Evolutionary conservation across 2,329 filamentous ascomycete species (phyloP).

Genomic region (Phialophora verrucosa): DNA sequence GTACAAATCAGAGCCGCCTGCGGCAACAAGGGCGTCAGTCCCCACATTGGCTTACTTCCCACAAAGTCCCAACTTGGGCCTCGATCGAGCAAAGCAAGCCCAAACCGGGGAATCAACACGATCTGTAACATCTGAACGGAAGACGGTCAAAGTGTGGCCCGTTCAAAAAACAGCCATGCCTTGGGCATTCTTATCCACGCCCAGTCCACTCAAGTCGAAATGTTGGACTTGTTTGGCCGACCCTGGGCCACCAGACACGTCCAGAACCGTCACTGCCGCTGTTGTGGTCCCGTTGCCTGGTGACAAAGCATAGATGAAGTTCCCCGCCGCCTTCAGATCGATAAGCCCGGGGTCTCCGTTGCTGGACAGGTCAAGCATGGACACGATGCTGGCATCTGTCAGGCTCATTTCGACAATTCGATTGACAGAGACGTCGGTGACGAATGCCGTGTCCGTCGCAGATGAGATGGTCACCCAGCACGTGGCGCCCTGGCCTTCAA

Average conservation of each 20-base stretch:
- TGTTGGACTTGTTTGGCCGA: slow-evolving; percentile 48
- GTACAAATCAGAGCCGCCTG: neutral
- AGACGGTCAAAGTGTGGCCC: neutral
- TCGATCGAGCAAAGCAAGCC: neutral
- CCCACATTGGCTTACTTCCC: neutral
- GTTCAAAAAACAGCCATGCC: slow-evolving; percentile 20
- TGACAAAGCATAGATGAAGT: slow-evolving; percentile 63
- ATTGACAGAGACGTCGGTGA: slow-evolving; percentile 62
- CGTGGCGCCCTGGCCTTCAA: slow-evolving; percentile 60
- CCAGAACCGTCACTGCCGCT: slow-evolving; percentile 49
- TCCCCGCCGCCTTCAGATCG: slow-evolving; percentile 60
- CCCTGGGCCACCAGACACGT: slow-evolving; percentile 44
- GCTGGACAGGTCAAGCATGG: slow-evolving; percentile 50
- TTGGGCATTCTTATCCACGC: slow-evolving; percentile 42
- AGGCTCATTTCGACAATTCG: slow-evolving; percentile 63
- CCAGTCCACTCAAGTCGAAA: slow-evolving; percentile 42
- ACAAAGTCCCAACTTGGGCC: neutral
- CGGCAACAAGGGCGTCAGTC: neutral
- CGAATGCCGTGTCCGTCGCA: slow-evolving; percentile 59
- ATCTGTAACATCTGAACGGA: neutral
- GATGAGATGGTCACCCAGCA: slow-evolving; percentile 64
- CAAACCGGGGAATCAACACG: neutral
- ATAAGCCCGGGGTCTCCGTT: slow-evolving; percentile 61
- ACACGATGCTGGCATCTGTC: slow-evolving; percentile 55
- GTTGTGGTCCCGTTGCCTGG: slow-evolving; percentile 56